Evolutionary conservation across 495 filamentous ascomycete species (phyloP), one percentile per base, ranked within the genome.

Genomic region (Glonium stellatum): DNA sequence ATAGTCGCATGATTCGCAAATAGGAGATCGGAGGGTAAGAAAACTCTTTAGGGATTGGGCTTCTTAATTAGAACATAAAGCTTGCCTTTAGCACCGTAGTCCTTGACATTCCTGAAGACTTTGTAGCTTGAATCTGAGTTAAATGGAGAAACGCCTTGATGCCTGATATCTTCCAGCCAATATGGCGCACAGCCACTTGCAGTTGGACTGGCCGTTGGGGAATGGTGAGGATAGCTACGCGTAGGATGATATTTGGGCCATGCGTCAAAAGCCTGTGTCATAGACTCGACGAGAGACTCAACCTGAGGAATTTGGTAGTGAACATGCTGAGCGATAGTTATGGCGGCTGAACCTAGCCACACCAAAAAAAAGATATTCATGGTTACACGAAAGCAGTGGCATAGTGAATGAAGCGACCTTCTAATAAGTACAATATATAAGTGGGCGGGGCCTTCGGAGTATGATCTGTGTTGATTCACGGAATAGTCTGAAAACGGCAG

Each of bases 291-390:
- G 57, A 95, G 70, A 23, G 78, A 81, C n/a, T 78, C 70, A 34
- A 77, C 83, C 0, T 87, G 85, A 0, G 88, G 88, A 52, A 95
- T 95, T 67, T 84, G 74, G 59, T 82, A 67, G 0, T 80, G 80
- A 54, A 85, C 84, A 52, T 78, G 76, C 21, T 84, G 77, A 47
- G 87, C 90, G 90, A 73, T 92, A 91, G 67, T 95, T 90, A 21
- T 90, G 81, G 23, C 83, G 74, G 58, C 85, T 78, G 69, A 95
- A 95, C 23, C 80, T 84, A 74, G 74, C 71, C 10, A 72, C 3
- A 11, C 18, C 12, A 18, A 18, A 44, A 44, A 11, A 44, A 44
- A 2, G 39, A 18, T 4, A 44, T 18, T 3, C 39, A 44, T 44
- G 27, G 6, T 31, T 31, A 6, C 27, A 6, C 2, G 27, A 31